These are phyloP conservation scores for Coemansia nantahalensis DNA, from an alignment of 192 early-diverging fungal species.

Conservation along the genomic window DNA sequence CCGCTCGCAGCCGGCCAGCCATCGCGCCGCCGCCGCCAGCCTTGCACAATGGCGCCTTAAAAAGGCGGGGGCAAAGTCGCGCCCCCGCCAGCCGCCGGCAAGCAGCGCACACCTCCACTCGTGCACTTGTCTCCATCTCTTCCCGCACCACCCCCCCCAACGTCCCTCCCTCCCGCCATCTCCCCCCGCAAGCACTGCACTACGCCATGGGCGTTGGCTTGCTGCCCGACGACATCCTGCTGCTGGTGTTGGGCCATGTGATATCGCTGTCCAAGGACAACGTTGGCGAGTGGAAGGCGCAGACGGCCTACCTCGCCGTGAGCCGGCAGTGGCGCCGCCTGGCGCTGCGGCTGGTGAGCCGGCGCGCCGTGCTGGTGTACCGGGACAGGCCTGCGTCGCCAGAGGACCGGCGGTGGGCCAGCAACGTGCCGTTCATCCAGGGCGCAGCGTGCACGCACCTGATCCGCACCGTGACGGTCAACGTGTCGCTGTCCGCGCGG, in stretches of 20 bases:
- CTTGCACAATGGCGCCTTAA: too few species aligned
- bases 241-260: neutral
- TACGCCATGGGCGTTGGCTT: neutral
- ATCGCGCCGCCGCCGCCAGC: too few species aligned
- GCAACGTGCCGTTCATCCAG: neutral
- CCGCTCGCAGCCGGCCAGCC: too few species aligned
- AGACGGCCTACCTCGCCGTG: neutral
- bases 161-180: too few species aligned
- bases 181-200: too few species aligned
- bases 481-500: too few species aligned
- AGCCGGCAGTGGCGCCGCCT: neutral
- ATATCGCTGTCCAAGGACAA: neutral
- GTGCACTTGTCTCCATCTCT: too few species aligned
- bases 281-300: neutral
- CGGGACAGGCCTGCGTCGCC: too few species aligned
- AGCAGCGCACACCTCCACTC: too few species aligned
- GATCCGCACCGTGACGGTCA: too few species aligned
- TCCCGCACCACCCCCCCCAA: neutral
- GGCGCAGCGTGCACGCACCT: neutral
- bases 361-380: neutral
- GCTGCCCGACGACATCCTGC: neutral
- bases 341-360: neutral
- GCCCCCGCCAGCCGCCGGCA: too few species aligned
- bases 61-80: too few species aligned
- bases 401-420: neutral